Conservation (phyloP, 352 stramenopile genomes). For the Pythium phragmitis region DNA sequence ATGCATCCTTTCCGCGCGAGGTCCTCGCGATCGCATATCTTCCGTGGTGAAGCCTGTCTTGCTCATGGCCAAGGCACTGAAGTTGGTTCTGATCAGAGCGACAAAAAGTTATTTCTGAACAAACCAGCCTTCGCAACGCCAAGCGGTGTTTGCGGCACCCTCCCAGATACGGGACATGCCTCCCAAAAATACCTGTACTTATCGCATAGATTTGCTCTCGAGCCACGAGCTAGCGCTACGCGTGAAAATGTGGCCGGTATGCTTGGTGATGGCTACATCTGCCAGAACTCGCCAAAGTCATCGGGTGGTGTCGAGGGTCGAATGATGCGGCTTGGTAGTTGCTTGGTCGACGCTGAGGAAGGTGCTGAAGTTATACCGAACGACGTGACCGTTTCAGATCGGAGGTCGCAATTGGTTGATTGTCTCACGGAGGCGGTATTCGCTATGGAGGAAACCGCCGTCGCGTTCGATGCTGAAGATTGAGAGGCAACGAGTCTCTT, state of each 20-base stretch:
- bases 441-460: neutral
- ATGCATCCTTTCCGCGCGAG: neutral
- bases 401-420: neutral
- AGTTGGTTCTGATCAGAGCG: too few species aligned
- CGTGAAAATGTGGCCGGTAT: neutral
- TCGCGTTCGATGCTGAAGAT: neutral
- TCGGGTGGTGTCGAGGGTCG: constrained; percentile 1
- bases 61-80: neutral
- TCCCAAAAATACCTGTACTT: too few species aligned
- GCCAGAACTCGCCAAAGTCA: constrained; percentile 25
- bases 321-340: neutral
- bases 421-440: constrained; percentile 1
- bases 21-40: constrained; percentile 4
- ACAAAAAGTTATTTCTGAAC: neutral
- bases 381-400: neutral
- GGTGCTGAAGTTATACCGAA: neutral
- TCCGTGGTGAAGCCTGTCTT: neutral
- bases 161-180: neutral
- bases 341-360: neutral
- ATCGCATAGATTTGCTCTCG: too few species aligned
- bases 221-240: neutral
- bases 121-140: neutral
- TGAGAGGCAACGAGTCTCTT: too few species aligned
- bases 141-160: neutral
- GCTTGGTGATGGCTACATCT: constrained; percentile 14